Evolutionary conservation across 345 rosid species (phyloP), one percentile per base, ranked within the genome.

Genomic region (Psidium friedrichsthalianum): DNA sequence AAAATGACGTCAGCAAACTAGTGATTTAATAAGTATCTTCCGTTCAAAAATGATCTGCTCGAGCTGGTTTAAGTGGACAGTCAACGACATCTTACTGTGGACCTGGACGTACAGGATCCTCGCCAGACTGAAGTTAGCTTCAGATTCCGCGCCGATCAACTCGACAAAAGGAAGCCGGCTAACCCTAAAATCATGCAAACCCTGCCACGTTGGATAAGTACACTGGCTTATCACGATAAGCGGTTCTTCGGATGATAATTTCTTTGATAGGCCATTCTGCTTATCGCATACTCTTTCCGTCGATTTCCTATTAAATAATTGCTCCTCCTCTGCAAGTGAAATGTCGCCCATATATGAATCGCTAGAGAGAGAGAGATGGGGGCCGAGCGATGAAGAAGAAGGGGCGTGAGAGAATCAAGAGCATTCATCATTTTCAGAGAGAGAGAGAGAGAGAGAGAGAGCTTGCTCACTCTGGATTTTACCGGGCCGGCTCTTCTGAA

Each of bases 71-170:
- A 3, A 51, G 27, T 29, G 85, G 52, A 58, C 21, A 15, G 56
- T 18, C 51, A 54, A 3, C 6, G 32, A 51, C 40, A 32, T 32
- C 82, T 32, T 49, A 51, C 52, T 4, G 59, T 74, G 29, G 82
- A 25, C 29, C 14, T 8, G 82, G 82, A 11, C n/a, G 69, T 61
- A 54, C 40, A 22, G 27, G 78, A 83, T 24, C 40, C 11, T 7
- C 27, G 3, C 85, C 20, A 40, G 14, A 2, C 12, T 6, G 4
- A 21, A 69, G 94, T 91, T 90, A 90, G 93, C 92, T 90, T 47
- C 88, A 86, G 93, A 92, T 91, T 94, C 94, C 93, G 93, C 92
- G 96, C 96, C 96, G 98, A 93, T 87, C 87, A 89, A 87, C 90
- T 92, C 84, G 92, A 92, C 90, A 25, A 91, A 86, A 51, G 18